Base-by-base conservation (phyloP, 2,329 filamentous ascomycete genomes). In the Camillea tinctor region DNA sequence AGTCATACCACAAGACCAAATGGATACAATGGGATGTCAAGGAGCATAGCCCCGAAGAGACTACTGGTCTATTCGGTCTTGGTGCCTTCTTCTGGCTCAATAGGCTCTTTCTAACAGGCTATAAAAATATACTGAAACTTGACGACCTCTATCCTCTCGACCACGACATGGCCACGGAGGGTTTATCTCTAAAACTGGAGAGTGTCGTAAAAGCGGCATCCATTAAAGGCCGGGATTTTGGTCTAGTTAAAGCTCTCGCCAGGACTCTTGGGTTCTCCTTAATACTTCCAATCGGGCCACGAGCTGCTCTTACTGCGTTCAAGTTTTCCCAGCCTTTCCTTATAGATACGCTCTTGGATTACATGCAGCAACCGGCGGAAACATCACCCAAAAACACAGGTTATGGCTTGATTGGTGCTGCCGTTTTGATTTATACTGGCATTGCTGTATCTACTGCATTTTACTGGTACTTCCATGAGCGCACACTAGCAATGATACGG, bases 371-470 rank as follows among this genome's bases (percentile, higher is more conserved):
- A 2, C 64, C 73, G 1, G 59, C 68, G 8, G 60, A 63, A 0
- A 22, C 54, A 0, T 57, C 61, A 0, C 60, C 61, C 0, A 60
- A 64, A 0, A 75, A 72, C 26, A 58, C 69, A 13, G 73, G 77
- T 1, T 80, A 79, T 59, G 79, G 79, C 0, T 71, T 80, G 3
- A 77, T 82, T 8, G 79, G 74, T 1, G 78, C 77, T 2, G 69
- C 71, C 0, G 62, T 74, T 1, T 54, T 80, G 2, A 74, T 79
- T 3, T 82, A 80, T 60, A 22, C 63, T 0, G 75, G 77, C 11
- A 76, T 80, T 19, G 75, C 78, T 1, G 17, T 80, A 2, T 77
- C 76, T 0, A 68, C 67, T 1, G 73, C 74, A 0, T 65, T 79
- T n/a, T 80, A 76, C 60, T 72, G 68, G 52, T 80, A 80, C 57